Evolutionary conservation across 345 rosid genomes (phyloP).

Genomic region (Gossypium arboreum): DNA sequence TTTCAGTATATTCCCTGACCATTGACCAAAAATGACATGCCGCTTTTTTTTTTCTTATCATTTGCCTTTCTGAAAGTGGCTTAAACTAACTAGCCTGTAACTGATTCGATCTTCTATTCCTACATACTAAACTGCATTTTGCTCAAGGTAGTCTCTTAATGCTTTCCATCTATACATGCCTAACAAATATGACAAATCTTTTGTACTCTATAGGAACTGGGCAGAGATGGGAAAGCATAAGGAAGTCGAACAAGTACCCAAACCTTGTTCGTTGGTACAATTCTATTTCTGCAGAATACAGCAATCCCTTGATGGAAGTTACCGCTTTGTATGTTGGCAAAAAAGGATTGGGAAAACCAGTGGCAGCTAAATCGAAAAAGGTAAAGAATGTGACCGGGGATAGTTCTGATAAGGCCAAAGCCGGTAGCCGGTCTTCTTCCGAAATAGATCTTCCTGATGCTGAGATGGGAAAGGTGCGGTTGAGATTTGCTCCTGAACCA

Average conservation of each 20-base stretch:
- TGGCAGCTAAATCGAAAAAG: slow-evolving; percentile 40
- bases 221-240: slow-evolving; percentile 86
- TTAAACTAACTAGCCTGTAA: background rate
- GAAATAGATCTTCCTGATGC: slow-evolving; percentile 84
- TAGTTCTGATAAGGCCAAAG: slow-evolving; percentile 54
- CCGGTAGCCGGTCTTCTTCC: slow-evolving; percentile 30
- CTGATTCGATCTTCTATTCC: background rate
- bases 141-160: background rate
- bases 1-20: background rate
- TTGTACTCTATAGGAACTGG: slow-evolving; percentile 52
- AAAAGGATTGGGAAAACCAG: slow-evolving; percentile 55
- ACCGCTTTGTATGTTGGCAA: slow-evolving; percentile 46
- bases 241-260: slow-evolving; percentile 86
- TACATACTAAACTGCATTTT: background rate
- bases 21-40: background rate
- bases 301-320: slow-evolving; percentile 48
- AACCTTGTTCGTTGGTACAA: slow-evolving; percentile 82
- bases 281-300: slow-evolving; percentile 58
- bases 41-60: background rate
- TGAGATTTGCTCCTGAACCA: slow-evolving; percentile 97
- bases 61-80: background rate
- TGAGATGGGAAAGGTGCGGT: slow-evolving; percentile 67
- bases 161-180: background rate
- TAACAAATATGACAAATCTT: slow-evolving; percentile 10
- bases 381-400: slow-evolving; percentile 39